Evolutionary conservation across 1,284 basidiomycete species (phyloP).

Genomic region (Rhodotorula glutinis): DNA sequence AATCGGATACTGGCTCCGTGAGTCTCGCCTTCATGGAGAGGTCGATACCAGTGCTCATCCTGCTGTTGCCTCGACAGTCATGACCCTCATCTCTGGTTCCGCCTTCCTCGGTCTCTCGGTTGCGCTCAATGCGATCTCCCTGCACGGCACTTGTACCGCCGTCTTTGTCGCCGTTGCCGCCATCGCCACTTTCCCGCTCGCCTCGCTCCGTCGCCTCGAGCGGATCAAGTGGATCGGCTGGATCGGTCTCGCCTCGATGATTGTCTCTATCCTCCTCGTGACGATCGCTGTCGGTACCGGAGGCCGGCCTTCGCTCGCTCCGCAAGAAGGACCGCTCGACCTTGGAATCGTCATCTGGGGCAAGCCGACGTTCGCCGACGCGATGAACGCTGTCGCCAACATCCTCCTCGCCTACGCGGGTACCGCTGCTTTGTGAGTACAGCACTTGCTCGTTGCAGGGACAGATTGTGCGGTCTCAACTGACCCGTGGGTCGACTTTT

Average conservation of each 20-base stretch:
- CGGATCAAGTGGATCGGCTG: slow-evolving; percentile 47
- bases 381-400: slow-evolving; percentile 25
- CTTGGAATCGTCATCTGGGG: slow-evolving; percentile 32
- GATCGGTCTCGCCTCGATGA: slow-evolving; percentile 40
- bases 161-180: slow-evolving; percentile 31
- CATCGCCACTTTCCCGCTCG: slow-evolving; percentile 43
- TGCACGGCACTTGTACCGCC: slow-evolving; percentile 39
- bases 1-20: slow-evolving; percentile 18
- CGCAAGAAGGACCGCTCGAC: slow-evolving; percentile 47
- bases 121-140: slow-evolving; percentile 49
- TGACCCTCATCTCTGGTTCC: slow-evolving; percentile 19
- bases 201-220: slow-evolving; percentile 47
- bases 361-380: slow-evolving; percentile 29
- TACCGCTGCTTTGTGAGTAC: slow-evolving; percentile 32
- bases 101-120: slow-evolving; percentile 47
- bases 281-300: slow-evolving; percentile 55
- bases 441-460: no score
- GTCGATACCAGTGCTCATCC: not conserved
- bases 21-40: not conserved
- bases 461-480: no score
- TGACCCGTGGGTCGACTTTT: not conserved
- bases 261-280: slow-evolving; percentile 22
- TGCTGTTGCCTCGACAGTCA: slow-evolving; percentile 4
- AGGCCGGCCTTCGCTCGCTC: slow-evolving; percentile 52
- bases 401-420: slow-evolving; percentile 35